Base-by-base conservation (phyloP, 2,329 filamentous ascomycete species). In the Clarireedia monteithiana region DNA sequence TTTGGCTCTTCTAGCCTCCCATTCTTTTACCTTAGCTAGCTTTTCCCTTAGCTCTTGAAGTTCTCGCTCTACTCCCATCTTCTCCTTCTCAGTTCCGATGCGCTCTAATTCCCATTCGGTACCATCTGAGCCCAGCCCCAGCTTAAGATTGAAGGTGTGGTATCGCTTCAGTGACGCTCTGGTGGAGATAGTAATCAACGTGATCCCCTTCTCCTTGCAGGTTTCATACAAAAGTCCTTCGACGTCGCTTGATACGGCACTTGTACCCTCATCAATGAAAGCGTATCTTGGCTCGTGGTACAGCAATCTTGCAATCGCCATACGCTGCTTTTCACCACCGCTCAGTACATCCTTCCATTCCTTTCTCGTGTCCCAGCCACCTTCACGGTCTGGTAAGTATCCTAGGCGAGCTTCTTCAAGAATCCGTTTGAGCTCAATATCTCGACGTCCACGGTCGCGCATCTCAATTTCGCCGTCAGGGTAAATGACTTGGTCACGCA, bases 271-370 rank as follows among this genome's bases (percentile, higher is more conserved):
- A 60, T 99, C 94, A 56, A 99, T 84, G 66, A 99, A 90, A 2
- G 91, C 94, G 69, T 95, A 99, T 58, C 87, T 80, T 15, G 94
- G 94, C 73, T 97, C 92, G 68, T 99, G 94, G 68, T 99, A 99
- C 42, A 97, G 75, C 50, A 99, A 71, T 46, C 94, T 78, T 4
- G 95, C 92, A 65, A 99, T 90, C 0, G 84, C 90, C 81, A 99
- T 89, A 23, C 94, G 80, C 74, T 99, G 94, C 75, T 99, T 99
- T 77, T 99, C 94, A 12, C 94, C 94, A 40, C 94, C 94, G 62
- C 87, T 92, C n/a, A 99, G 78, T 4, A 99, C 90, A 64, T 97
- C 92, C 73, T 97, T 96, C 94, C 94, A 99, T 69, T 96, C 91
- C 72, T 99, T 97, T 56, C 90, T 82, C 4, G 90, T 94, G 68